Evolutionary conservation across 1,284 basidiomycete species (phyloP).

Genomic region (Pseudomicrostroma phylloplanum): DNA sequence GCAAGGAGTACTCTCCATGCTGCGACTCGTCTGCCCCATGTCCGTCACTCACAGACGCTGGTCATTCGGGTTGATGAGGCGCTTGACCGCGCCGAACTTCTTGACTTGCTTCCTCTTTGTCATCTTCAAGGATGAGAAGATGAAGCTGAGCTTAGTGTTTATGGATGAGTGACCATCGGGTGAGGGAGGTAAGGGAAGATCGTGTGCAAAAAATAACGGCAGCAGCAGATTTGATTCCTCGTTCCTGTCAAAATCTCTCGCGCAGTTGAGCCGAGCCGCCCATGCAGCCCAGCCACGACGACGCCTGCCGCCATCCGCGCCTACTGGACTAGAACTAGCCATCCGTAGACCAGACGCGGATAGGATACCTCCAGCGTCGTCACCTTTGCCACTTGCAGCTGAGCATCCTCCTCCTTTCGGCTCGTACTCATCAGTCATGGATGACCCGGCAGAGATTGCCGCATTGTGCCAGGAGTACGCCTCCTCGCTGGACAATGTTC

Average conservation of each 20-base stretch:
- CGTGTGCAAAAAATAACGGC: no score
- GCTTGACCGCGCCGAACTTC: conserved; percentile 91
- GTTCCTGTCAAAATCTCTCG: no score
- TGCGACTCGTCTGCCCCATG: neutral
- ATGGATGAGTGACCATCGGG: neutral
- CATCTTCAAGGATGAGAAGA: conserved; percentile 47
- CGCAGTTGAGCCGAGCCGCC: no score
- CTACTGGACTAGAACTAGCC: no score
- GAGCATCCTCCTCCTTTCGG: neutral
- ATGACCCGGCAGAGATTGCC: conserved; percentile 47
- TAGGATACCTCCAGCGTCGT: no score
- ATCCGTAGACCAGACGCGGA: no score
- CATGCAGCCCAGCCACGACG: no score
- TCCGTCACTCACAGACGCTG: conserved; percentile 68
- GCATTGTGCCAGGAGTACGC: conserved; percentile 45
- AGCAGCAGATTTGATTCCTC: no score
- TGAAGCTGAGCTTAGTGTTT: neutral
- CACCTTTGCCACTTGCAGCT: no score
- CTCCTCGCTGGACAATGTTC: conserved; percentile 44
- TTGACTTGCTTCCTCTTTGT: conserved; percentile 89
- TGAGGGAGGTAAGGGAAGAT: no score
- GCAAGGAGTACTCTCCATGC: neutral
- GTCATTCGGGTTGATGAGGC: conserved; percentile 89
- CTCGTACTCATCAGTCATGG: conserved; percentile 25
- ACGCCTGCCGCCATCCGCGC: no score